Percentiles rank a stretch among this genome's conserved stretches.
Conservation (phyloP, 371 early-diverging fungal species). For the Mucor racemosus region DNA sequence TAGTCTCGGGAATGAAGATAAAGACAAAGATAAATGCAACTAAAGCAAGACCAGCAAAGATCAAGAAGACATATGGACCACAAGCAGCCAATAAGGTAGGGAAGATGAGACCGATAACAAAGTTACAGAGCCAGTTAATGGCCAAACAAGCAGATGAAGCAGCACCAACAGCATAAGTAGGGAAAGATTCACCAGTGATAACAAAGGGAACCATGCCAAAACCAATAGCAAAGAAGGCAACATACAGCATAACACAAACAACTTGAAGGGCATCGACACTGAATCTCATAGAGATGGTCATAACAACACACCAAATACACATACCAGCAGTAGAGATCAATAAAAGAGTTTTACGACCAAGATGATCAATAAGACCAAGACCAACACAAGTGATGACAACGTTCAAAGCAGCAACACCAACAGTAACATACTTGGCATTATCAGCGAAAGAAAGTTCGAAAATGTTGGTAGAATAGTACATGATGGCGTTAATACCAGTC, state of each 20-base stretch:
- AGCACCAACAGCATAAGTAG: slow-evolving; percentile 71
- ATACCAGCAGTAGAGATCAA: slow-evolving; percentile 56
- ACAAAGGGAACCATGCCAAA: slow-evolving; percentile 85
- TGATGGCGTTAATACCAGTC: slow-evolving; percentile 73
- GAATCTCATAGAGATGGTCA: slow-evolving; percentile 48
- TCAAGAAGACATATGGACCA: slow-evolving; percentile 73
- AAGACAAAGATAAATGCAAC: slow-evolving; percentile 60
- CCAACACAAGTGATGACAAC: slow-evolving; percentile 57
- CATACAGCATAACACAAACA: slow-evolving; percentile 76
- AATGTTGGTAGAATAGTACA: slow-evolving; percentile 62
- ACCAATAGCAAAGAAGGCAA: slow-evolving; percentile 83
- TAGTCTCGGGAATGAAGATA: slow-evolving; percentile 82
- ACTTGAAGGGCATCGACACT: slow-evolving; percentile 62
- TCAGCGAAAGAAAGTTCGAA: slow-evolving; percentile 44
- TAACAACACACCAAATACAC: slow-evolving; percentile 41
- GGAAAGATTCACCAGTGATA: slow-evolving; percentile 68
- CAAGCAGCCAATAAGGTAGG: slow-evolving; percentile 62
- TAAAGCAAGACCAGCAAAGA: slow-evolving; percentile 68
- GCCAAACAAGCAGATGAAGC: slow-evolving; percentile 68
- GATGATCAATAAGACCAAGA: slow-evolving; percentile 56
- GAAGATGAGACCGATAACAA: slow-evolving; percentile 69
- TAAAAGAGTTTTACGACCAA: slow-evolving; percentile 68
- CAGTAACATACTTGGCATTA: slow-evolving; percentile 42
- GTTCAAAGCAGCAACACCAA: slow-evolving; percentile 56
- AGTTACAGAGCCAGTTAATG: slow-evolving; percentile 76